phyloP scores from a whole-genome alignment of 2,329 filamentous ascomycete genomes.

The Dothideomycetes sp. region DNA sequence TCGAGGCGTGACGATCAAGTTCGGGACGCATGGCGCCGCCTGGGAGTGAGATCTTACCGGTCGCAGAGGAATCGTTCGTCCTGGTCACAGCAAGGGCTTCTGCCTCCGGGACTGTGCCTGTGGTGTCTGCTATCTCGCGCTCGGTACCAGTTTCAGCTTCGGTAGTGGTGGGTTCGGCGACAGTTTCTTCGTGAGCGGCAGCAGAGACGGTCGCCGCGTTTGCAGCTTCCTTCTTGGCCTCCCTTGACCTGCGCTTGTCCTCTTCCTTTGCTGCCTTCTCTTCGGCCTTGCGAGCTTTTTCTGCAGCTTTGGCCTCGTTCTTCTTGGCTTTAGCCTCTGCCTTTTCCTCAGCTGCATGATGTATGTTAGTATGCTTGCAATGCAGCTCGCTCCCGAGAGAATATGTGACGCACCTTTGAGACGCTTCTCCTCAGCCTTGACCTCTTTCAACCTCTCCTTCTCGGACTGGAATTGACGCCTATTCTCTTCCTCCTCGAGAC shows the following conservation, averaged over 20 bases:
- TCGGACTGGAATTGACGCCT: slow-evolving; percentile 48
- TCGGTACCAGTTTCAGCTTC: neutral
- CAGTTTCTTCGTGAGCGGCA: slow-evolving; percentile 6
- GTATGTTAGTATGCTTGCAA: slow-evolving; percentile 8
- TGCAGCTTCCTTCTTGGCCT: slow-evolving; percentile 18
- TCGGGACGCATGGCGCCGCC: slow-evolving; percentile 10
- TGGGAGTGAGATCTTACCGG: neutral
- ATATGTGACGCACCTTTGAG: slow-evolving; percentile 44
- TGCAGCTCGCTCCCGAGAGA: neutral
- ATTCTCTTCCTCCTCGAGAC: slow-evolving; percentile 53
- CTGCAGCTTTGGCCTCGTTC: slow-evolving; percentile 29
- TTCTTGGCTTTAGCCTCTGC: slow-evolving; percentile 28
- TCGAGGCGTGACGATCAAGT: slow-evolving; percentile 21
- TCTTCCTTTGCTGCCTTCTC: slow-evolving; percentile 40
- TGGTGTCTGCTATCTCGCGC: neutral
- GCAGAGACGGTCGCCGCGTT: slow-evolving; percentile 9
- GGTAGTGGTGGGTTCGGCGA: slow-evolving; percentile 4
- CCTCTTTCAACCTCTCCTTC: slow-evolving; percentile 37
- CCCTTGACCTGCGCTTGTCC: slow-evolving; percentile 41
- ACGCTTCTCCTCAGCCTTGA: slow-evolving; percentile 34
- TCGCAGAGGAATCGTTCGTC: no score
- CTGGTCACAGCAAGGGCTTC: no score
- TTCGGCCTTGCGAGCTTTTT: slow-evolving; percentile 40
- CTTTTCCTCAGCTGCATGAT: slow-evolving; percentile 46
- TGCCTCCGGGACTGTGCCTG: no score